Evolutionary conservation across 257 asterid species (phyloP).

Genomic region (Galeopsis tetrahit): DNA sequence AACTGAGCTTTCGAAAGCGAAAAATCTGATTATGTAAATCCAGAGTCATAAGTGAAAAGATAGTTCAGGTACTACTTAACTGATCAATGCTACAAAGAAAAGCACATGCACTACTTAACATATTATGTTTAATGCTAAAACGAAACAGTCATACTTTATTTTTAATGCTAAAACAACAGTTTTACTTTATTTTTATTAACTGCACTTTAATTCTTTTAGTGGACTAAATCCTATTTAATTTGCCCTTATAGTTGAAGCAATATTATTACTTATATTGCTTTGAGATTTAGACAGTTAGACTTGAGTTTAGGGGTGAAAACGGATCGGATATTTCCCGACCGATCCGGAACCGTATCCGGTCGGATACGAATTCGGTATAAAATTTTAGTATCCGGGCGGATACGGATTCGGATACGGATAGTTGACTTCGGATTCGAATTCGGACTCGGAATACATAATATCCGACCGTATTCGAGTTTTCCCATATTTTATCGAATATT

Average conservation of each 20-base stretch:
- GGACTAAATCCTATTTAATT: background rate
- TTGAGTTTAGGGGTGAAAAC: too few relatives aligned
- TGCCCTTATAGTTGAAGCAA: conserved; percentile 1
- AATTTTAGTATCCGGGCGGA: too few relatives aligned
- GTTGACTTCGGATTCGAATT: too few relatives aligned
- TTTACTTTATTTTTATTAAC: background rate
- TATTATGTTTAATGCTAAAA: background rate
- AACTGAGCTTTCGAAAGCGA: background rate
- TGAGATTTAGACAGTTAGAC: background rate
- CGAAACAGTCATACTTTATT: background rate
- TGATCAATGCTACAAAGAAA: background rate
- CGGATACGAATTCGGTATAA: too few relatives aligned
- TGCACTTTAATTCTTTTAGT: conserved; percentile 21
- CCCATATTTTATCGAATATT: too few relatives aligned
- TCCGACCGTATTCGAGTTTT: too few relatives aligned
- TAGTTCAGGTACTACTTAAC: conserved; percentile 47
- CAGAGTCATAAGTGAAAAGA: background rate
- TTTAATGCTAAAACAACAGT: background rate
- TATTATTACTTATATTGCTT: background rate
- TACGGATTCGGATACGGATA: too few relatives aligned
- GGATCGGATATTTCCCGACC: too few relatives aligned
- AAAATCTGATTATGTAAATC: background rate
- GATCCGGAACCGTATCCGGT: too few relatives aligned
- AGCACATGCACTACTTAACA: background rate
- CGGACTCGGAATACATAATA: too few relatives aligned